Conservation (phyloP, 2,329 filamentous ascomycete genomes). For the Trichoderma lentiforme region DNA sequence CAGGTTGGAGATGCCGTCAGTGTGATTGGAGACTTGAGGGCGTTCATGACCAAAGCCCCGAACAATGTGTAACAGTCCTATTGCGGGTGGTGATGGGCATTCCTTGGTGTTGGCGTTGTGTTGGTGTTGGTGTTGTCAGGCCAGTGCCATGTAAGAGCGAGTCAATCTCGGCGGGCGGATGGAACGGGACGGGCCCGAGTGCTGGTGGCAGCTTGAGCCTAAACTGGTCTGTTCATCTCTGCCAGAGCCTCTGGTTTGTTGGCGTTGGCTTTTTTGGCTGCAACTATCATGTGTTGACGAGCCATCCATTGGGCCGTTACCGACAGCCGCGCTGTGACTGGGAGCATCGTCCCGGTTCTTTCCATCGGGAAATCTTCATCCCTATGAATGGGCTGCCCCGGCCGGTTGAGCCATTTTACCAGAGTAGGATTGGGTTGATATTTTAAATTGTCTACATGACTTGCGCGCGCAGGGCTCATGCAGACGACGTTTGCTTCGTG, state of each 20-base stretch:
- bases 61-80: neutral
- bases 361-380: neutral
- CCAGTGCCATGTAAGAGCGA: neutral
- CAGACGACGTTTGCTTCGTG: neutral
- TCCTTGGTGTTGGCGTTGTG: neutral
- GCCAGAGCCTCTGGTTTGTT: neutral
- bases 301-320: slow-evolving; percentile 13
- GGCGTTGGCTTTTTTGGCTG: neutral
- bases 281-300: neutral
- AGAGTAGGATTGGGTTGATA: neutral
- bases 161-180: slow-evolving; percentile 16
- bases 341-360: slow-evolving; percentile 3
- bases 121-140: neutral
- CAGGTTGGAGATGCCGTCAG: neutral
- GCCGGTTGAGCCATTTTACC: slow-evolving; percentile 16
- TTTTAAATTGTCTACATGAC: slow-evolving; percentile 6
- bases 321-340: neutral
- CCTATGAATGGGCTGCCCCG: neutral
- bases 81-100: neutral
- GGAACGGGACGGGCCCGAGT: slow-evolving; percentile 18
- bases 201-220: neutral
- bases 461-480: slow-evolving; percentile 8
- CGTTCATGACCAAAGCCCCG: neutral
- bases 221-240: neutral
- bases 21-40: neutral